phyloP scores from a whole-genome alignment of 441 rosid genomes.

The Metrosideros polymorpha region DNA sequence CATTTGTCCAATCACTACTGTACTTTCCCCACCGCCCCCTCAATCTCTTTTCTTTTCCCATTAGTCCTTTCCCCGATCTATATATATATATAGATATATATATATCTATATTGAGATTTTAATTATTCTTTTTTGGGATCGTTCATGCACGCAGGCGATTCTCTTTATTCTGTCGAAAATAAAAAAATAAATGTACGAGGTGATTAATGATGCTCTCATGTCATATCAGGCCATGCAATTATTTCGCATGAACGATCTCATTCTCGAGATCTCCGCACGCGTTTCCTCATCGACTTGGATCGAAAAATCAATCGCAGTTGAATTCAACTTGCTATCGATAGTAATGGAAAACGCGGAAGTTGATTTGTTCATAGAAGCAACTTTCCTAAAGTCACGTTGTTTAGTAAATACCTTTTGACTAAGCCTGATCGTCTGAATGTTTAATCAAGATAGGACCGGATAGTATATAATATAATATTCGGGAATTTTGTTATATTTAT shows the following conservation, averaged over 20 bases:
- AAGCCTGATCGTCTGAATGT: too few species aligned
- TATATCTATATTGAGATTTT: too few species aligned
- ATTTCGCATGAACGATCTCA: fast-evolving
- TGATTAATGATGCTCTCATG: background rate
- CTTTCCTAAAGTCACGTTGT: background rate
- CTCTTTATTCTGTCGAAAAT: background rate
- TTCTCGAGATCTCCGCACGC: background rate
- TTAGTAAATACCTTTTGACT: background rate
- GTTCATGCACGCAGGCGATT: background rate
- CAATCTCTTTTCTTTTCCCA: background rate
- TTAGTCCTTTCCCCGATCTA: background rate
- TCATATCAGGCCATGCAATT: background rate
- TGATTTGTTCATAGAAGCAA: background rate
- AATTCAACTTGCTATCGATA: background rate
- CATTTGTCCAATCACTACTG: background rate
- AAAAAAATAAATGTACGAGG: background rate
- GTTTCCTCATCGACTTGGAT: too few species aligned
- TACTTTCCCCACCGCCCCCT: background rate
- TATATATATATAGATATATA: too few species aligned
- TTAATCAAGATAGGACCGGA: too few species aligned
- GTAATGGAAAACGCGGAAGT: fast-evolving
- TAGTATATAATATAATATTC: too few species aligned
- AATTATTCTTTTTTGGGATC: background rate
- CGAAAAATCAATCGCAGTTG: too few species aligned
- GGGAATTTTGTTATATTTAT: too few species aligned